These are phyloP conservation scores for Pulveroboletus sp. DNA, from an alignment of 768 basidiomycete species.

Conservation along the genomic window DNA sequence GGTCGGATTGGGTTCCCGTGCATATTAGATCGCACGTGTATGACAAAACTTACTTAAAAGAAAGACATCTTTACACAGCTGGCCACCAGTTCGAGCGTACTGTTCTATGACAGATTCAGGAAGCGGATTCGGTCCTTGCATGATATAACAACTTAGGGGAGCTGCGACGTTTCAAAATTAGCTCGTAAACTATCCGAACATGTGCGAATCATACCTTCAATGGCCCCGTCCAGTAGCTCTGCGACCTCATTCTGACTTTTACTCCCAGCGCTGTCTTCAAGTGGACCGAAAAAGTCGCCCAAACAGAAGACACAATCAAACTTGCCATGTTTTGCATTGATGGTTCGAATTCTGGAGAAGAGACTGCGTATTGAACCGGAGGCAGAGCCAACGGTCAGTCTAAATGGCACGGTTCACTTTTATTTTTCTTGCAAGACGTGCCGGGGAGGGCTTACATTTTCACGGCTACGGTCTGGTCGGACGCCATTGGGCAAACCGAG, in stretches of 20 bases:
- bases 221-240: constrained; percentile 61
- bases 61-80: constrained; percentile 80
- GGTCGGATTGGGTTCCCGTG: constrained; percentile 5
- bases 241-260: constrained; percentile 48
- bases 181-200: neutral
- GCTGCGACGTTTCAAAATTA: constrained; percentile 43
- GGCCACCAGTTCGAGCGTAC: constrained; percentile 72
- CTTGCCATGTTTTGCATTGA: constrained; percentile 90
- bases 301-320: constrained; percentile 81
- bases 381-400: constrained; percentile 80
- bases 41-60: constrained; percentile 64
- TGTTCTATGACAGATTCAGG: constrained; percentile 72
- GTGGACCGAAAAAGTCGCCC: constrained; percentile 82
- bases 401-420: constrained; percentile 18
- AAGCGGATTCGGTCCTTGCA: constrained; percentile 79
- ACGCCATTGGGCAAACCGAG: constrained; percentile 17
- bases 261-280: constrained; percentile 31
- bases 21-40: neutral
- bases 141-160: constrained; percentile 89
- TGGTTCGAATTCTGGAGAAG: constrained; percentile 75
- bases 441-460: constrained; percentile 30
- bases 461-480: constrained; percentile 14
- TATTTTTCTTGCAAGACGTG: neutral
- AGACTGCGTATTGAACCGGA: constrained; percentile 71
- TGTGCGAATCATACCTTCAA: constrained; percentile 53